Evolutionary conservation across 371 early-diverging fungal genomes (phyloP).

Genomic region (Nematocida homosporus): DNA sequence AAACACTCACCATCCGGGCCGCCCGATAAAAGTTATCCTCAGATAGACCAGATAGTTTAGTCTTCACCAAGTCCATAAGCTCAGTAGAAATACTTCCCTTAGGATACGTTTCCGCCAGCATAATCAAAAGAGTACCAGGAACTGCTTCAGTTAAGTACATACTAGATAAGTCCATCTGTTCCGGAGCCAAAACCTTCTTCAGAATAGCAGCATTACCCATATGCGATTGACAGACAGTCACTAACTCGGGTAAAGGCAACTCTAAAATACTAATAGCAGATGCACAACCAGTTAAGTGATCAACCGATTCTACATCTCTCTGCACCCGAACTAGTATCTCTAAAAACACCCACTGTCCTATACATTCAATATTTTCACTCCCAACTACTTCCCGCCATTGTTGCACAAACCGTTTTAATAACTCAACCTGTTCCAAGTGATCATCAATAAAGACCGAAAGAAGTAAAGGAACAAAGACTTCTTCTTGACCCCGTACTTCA

Average conservation of each 20-base stretch:
- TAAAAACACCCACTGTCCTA: background rate
- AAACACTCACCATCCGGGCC: constrained; percentile 1
- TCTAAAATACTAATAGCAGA: background rate
- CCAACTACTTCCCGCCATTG: background rate
- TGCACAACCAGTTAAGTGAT: background rate
- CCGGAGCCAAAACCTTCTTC: background rate
- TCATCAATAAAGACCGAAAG: background rate
- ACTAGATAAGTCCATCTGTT: too few species aligned
- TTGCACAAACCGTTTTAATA: background rate
- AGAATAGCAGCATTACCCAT: background rate
- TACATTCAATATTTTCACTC: background rate
- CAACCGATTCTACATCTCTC: background rate
- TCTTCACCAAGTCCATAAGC: constrained; percentile 1
- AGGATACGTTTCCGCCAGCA: constrained; percentile 21
- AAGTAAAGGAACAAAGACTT: too few species aligned
- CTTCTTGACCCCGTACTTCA: too few species aligned
- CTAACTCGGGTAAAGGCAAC: background rate
- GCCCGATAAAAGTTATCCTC: constrained; percentile 17
- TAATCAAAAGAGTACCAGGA: too few species aligned
- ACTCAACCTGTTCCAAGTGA: background rate
- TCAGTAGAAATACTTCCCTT: constrained; percentile 3
- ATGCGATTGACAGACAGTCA: background rate
- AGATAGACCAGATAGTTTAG: background rate
- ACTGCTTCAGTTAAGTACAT: too few species aligned
- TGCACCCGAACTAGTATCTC: background rate